A percentile compares a stretch with the other conserved stretches of the same genome.
These are phyloP conservation scores for Leptographium procerum DNA, from an alignment of 2,329 filamentous ascomycete genomes.

Conservation along the genomic window DNA sequence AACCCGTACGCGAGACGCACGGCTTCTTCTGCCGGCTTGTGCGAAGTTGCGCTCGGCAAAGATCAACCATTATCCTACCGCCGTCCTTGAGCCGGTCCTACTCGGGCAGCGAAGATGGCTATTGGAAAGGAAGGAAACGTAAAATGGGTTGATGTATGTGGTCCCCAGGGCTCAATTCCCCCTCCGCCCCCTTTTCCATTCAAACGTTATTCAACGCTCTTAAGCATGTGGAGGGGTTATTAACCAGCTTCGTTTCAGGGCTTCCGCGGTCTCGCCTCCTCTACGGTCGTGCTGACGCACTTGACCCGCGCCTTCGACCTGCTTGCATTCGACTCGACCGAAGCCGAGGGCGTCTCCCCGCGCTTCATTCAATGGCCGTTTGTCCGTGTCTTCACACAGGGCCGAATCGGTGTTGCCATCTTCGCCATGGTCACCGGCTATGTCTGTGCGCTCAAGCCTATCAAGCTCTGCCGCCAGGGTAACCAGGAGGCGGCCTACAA, in stretches of 20 bases:
- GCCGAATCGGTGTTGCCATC: conserved; percentile 53
- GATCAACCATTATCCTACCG: not conserved
- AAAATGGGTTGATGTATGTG: conserved; percentile 49
- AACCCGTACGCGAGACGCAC: not conserved
- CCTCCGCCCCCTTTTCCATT: not conserved
- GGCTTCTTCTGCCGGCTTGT: not conserved
- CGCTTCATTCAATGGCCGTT: conserved; percentile 46
- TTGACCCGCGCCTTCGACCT: conserved; percentile 39
- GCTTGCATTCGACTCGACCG: conserved; percentile 31
- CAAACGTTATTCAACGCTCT: too few relatives aligned
- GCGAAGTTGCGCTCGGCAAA: not conserved
- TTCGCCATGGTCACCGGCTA: conserved; percentile 56
- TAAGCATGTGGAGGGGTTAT: not conserved
- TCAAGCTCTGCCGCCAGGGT: conserved; percentile 41
- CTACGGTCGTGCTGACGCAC: conserved; percentile 44
- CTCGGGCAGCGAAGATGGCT: conserved; percentile 19
- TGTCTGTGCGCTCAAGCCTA: conserved; percentile 50
- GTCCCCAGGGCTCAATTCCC: not conserved
- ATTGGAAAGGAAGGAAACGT: conserved; percentile 37
- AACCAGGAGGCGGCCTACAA: conserved; percentile 40
- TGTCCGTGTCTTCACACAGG: conserved; percentile 46
- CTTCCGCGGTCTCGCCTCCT: conserved; percentile 42
- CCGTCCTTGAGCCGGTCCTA: not conserved
- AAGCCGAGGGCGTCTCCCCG: conserved; percentile 30
- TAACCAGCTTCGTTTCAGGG: conserved; percentile 26